A percentile compares a stretch with the other conserved stretches of the same genome.
Conservation (phyloP, 2,329 filamentous ascomycete species). For the Trichoderma harzianum region DNA sequence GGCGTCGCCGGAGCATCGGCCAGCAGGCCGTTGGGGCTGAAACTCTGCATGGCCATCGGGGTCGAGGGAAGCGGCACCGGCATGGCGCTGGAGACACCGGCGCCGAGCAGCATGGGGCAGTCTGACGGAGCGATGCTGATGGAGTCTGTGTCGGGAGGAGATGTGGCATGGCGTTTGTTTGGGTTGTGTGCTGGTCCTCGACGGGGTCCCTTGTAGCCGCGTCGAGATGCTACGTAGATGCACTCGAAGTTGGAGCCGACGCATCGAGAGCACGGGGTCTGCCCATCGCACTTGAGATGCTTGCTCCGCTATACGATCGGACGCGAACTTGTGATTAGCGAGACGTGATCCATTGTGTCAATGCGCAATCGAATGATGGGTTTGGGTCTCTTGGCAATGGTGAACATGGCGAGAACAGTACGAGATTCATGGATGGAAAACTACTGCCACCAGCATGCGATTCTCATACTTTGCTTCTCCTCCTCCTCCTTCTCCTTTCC, state of each 20-base stretch:
- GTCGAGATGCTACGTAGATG: conserved; percentile 68
- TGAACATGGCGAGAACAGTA: neutral
- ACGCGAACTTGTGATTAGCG: neutral
- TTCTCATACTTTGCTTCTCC: neutral
- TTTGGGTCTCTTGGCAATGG: neutral
- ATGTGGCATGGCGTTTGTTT: conserved; percentile 50
- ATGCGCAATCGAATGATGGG: neutral
- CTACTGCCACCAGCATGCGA: neutral
- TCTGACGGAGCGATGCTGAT: conserved; percentile 31
- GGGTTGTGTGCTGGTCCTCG: conserved; percentile 41
- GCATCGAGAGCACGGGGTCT: conserved; percentile 67
- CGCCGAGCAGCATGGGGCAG: conserved; percentile 35
- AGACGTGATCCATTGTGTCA: neutral
- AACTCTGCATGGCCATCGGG: conserved; percentile 7
- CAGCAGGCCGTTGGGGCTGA: conserved; percentile 18
- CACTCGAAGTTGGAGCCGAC: conserved; percentile 57
- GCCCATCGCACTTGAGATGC: conserved; percentile 74
- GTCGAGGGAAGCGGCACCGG: conserved; percentile 5
- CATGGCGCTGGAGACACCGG: conserved; percentile 21
- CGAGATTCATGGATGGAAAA: neutral
- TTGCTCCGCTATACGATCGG: conserved; percentile 48
- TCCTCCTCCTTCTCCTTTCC: neutral
- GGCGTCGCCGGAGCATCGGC: conserved; percentile 20
- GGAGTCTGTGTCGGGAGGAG: conserved; percentile 27
- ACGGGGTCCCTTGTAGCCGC: conserved; percentile 65